Base-by-base conservation (phyloP, 345 rosid species). In the Salix exigua region DNA sequence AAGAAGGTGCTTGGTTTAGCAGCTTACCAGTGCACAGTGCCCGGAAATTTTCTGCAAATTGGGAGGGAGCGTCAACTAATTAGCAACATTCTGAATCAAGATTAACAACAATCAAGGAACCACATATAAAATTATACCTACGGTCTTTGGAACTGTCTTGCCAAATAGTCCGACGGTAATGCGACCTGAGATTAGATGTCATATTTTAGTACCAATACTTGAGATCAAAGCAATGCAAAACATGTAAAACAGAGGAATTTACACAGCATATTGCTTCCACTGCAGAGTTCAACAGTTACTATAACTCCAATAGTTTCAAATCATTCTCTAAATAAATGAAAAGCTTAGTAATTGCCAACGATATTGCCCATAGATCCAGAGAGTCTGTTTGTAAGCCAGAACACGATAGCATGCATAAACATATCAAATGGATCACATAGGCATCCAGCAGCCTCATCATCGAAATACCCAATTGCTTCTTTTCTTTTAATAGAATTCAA, bases 1-100 rank as follows among this genome's bases (percentile, higher is more conserved):
- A 46, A 4, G 44, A 30, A 70, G 50, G 35, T 19, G 18, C 25
- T 23, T 21, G 16, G 44, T 28, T 55, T 65, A 35, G 60, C 40
- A 72, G 48, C 75, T 35, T 82, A 96, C 99, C 98, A 16, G 98
- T 96, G 86, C 99, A 96, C 14, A 96, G 76, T 58, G 99, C 98
- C 72, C 99, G 87, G 94, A 96, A 96, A 77, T 96, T 96, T 79
- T 96, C 99, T 96, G 98, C 87, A 88, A 79, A 53, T 30, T 48
- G 50, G 14, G 69, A 75, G 50, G 14, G 69, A 73, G 61, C 23
- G 77, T 51, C 31, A 75, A 63, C 44, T 30, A 19, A 70, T 82
- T 35, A 86, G 73, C 28, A 44, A 17, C 70, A 62, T 31, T 40
- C 60, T 50, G n/a, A 66, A 68, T 30, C 21, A 46, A 69, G 63